Percentiles rank a stretch among this genome's conserved stretches.
Evolutionary conservation across 345 rosid species (phyloP).

Genomic region (Aegle marmelos): DNA sequence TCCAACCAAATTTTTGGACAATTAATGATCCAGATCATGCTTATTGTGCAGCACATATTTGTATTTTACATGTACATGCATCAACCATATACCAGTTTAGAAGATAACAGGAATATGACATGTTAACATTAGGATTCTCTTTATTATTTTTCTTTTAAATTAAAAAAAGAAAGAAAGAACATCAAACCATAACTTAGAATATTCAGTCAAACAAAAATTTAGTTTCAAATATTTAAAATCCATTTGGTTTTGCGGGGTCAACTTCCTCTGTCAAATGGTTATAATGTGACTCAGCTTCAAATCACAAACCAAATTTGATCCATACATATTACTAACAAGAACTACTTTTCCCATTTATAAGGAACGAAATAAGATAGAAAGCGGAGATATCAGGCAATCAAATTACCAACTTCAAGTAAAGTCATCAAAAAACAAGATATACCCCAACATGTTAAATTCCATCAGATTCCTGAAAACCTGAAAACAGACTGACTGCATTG

Average conservation of each 20-base stretch:
- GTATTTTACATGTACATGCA: neutral
- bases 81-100: neutral
- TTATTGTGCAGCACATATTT: neutral
- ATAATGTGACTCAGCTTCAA: neutral
- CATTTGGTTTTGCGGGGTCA: neutral
- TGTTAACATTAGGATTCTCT: too few relatives aligned
- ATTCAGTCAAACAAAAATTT: neutral
- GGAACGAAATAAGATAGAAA: neutral
- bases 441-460: neutral
- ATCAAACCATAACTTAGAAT: neutral
- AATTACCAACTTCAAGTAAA: neutral
- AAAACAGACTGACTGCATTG: neutral
- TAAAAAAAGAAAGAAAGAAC: neutral
- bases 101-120: neutral
- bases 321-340: neutral
- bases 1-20: neutral
- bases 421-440: neutral
- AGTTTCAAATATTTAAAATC: neutral
- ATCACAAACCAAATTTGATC: neutral
- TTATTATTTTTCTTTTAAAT: too few relatives aligned
- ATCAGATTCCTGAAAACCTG: neutral
- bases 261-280: neutral
- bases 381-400: neutral
- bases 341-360: neutral
- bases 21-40: neutral